These are phyloP conservation scores for Trypanosoma rangeli DNA, from an alignment of 208 protist species.

Conservation along the genomic window DNA sequence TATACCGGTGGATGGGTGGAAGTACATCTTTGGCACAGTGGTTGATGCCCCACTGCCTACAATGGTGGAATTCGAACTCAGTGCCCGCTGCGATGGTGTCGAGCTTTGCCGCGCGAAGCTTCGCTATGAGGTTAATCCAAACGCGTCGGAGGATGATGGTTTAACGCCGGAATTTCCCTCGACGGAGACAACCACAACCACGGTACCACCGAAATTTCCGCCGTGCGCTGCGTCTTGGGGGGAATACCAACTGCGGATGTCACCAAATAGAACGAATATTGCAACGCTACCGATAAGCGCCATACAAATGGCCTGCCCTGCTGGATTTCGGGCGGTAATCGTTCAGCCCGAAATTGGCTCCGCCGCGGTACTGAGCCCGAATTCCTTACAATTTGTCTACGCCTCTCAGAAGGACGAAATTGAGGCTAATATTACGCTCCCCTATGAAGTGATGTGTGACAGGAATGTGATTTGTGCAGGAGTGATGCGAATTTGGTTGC, in stretches of 20 bases:
- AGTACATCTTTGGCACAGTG: conserved; percentile 32
- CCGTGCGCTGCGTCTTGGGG: conserved; percentile 14
- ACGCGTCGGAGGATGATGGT: neutral
- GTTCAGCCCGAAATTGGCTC: conserved; percentile 19
- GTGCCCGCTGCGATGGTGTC: conserved; percentile 35
- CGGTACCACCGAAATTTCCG: conserved; percentile 34
- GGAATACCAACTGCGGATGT: conserved; percentile 13
- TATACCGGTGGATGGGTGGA: conserved; percentile 36
- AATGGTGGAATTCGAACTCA: conserved; percentile 35
- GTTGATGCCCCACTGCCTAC: conserved; percentile 11
- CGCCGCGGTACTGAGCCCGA: conserved; percentile 10
- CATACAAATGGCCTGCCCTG: conserved; percentile 11
- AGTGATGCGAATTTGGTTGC: conserved; percentile 28
- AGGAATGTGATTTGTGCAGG: conserved; percentile 34
- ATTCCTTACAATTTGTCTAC: conserved; percentile 25
- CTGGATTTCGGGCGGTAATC: conserved; percentile 1
- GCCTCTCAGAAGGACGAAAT: conserved; percentile 17
- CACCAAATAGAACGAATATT: conserved; percentile 13
- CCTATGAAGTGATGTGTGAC: conserved; percentile 31
- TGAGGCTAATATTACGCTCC: conserved; percentile 23
- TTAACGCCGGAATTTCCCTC: neutral
- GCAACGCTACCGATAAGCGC: conserved; percentile 28
- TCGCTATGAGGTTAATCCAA: conserved; percentile 24
- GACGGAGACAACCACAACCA: conserved; percentile 23
- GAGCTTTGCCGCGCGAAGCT: conserved; percentile 44